Conservation (phyloP, 2,329 filamentous ascomycete genomes). For the Biscogniauxia sp. region DNA sequence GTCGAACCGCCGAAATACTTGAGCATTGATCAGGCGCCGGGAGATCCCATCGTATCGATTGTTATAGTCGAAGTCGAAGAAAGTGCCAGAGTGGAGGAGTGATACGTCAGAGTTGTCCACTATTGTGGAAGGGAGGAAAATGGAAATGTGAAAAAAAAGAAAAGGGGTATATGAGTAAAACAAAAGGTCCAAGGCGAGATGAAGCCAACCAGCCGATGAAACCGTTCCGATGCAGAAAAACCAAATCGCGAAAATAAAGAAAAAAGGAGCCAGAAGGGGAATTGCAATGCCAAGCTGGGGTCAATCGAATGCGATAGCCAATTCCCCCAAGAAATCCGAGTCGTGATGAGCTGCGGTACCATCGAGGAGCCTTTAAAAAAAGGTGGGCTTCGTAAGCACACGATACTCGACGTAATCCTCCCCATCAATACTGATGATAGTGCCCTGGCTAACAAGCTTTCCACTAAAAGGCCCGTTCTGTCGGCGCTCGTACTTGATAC, state of each 20-base stretch:
- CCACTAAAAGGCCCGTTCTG: slow-evolving; percentile 58
- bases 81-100: neutral
- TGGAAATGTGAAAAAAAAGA: neutral
- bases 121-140: neutral
- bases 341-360: neutral
- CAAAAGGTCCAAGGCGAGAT: neutral
- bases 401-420: slow-evolving; percentile 68
- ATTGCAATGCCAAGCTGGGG: neutral
- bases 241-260: neutral
- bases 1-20: too few species aligned
- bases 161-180: slow-evolving; percentile 4
- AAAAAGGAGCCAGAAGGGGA: neutral
- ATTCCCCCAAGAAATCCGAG: neutral
- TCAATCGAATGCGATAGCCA: neutral
- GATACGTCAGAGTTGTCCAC: too few species aligned
- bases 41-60: neutral
- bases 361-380: slow-evolving; percentile 44
- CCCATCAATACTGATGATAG: slow-evolving; percentile 62
- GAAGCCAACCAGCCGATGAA: neutral
- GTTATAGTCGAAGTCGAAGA: neutral
- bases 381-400: slow-evolving; percentile 61
- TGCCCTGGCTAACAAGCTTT: slow-evolving; percentile 61
- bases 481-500: slow-evolving; percentile 63
- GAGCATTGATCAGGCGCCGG: too few species aligned
- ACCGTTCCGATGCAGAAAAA: neutral